Evolutionary conservation across 192 early-diverging fungal genomes (phyloP).

Genomic region (Coemansia biformis): DNA sequence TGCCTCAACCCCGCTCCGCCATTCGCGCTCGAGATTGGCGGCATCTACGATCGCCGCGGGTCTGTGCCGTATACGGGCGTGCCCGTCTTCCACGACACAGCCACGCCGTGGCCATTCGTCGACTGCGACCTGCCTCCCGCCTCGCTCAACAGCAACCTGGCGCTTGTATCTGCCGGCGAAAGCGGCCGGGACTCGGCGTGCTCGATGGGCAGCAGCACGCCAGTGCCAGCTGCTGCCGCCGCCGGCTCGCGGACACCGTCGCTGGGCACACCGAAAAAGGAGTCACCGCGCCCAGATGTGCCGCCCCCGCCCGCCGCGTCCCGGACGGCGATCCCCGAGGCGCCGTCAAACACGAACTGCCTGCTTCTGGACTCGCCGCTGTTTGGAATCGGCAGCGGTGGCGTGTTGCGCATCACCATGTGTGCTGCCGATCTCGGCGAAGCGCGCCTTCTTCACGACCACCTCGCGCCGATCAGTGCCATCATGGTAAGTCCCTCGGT

Average conservation of each 20-base stretch:
- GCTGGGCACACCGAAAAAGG: neutral
- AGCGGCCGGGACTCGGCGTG: conserved; percentile 58
- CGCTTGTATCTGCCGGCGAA: conserved; percentile 24
- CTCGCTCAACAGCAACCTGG: conserved; percentile 1
- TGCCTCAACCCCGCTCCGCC: conserved; percentile 88
- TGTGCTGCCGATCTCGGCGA: conserved; percentile 92
- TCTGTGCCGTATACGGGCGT: conserved; percentile 89
- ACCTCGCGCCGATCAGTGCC: conserved; percentile 83
- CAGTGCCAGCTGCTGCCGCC: neutral
- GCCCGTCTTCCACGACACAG: conserved; percentile 83
- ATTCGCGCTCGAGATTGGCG: conserved; percentile 84
- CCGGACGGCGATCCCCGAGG: conserved; percentile 6
- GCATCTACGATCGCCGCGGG: conserved; percentile 87
- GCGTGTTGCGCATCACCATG: conserved; percentile 87
- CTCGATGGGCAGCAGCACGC: neutral
- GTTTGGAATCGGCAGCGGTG: conserved; percentile 96
- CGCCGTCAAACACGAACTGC: conserved; percentile 54
- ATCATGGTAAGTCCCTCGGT: too few species aligned
- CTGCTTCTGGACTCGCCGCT: conserved; percentile 94
- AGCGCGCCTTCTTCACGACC: conserved; percentile 89
- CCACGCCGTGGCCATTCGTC: conserved; percentile 85
- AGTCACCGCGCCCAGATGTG: too few species aligned
- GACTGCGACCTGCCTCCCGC: conserved; percentile 55
- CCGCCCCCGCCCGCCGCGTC: neutral
- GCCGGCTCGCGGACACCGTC: too few species aligned